Conservation (phyloP, 2,329 filamentous ascomycete species). For the Neocucurbitaria cava region DNA sequence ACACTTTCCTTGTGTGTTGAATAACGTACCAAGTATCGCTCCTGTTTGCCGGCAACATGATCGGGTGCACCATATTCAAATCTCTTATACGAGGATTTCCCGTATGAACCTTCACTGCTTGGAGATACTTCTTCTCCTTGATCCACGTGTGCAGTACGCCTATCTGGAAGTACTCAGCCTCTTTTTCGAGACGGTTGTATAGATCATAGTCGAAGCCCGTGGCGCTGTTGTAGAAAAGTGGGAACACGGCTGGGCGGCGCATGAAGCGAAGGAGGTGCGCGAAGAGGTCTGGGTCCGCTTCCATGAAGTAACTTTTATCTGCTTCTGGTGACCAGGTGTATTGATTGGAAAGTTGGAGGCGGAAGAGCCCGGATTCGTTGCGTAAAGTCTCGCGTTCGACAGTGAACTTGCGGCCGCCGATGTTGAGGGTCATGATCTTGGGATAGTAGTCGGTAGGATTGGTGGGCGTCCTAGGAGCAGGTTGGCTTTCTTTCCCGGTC, state of each 20-base stretch:
- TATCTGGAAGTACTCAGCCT: slow-evolving; percentile 48
- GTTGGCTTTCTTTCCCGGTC: neutral
- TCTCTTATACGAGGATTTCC: neutral
- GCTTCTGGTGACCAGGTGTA: slow-evolving; percentile 11
- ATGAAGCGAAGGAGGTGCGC: slow-evolving; percentile 28
- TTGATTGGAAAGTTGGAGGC: slow-evolving; percentile 2
- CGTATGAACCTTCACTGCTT: slow-evolving; percentile 22
- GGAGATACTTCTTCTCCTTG: slow-evolving; percentile 20
- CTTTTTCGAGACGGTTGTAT: slow-evolving; percentile 41
- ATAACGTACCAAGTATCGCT: slow-evolving; percentile 2
- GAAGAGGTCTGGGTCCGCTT: slow-evolving; percentile 48
- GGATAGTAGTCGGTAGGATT: neutral
- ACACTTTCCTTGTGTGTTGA: slow-evolving; percentile 2
- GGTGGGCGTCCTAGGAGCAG: neutral
- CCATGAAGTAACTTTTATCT: slow-evolving; percentile 49
- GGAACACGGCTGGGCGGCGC: slow-evolving; percentile 21
- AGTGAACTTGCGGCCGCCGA: slow-evolving; percentile 23
- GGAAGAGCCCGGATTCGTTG: slow-evolving; percentile 15
- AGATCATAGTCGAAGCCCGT: slow-evolving; percentile 43
- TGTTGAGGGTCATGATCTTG: slow-evolving; percentile 17
- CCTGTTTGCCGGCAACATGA: neutral
- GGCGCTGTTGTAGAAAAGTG: slow-evolving; percentile 43
- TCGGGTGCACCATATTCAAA: neutral
- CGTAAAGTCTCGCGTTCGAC: slow-evolving; percentile 9
- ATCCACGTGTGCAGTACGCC: slow-evolving; percentile 42